Evolutionary conservation across 176 grass and related monocot genomes (phyloP).

Genomic region (Alopecurus myosuroides): DNA sequence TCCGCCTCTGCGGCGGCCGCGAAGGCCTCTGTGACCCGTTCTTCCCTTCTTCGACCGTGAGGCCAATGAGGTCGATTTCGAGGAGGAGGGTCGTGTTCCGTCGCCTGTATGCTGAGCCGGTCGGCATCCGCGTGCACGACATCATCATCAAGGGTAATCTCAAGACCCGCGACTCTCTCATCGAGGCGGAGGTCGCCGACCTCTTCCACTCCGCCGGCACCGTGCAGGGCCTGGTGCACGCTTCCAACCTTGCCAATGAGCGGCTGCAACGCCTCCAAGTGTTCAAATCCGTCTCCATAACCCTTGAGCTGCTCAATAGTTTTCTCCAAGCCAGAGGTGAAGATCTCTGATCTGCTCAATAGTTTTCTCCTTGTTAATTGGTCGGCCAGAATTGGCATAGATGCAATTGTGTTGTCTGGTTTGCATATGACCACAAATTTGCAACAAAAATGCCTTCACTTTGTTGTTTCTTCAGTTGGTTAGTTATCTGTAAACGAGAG

Average conservation of each 20-base stretch:
- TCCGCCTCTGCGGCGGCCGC: too few species aligned
- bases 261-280: constrained; percentile 47
- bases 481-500: not conserved
- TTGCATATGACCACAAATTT: not conserved
- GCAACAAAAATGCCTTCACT: not conserved
- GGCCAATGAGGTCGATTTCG: too few species aligned
- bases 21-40: too few species aligned
- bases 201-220: constrained; percentile 43
- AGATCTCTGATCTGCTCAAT: not conserved
- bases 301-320: constrained; percentile 50
- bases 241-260: constrained; percentile 31
- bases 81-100: constrained; percentile 24
- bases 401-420: not conserved
- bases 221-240: constrained; percentile 36
- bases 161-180: constrained; percentile 59
- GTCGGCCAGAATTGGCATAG: not conserved
- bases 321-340: constrained; percentile 68
- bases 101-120: constrained; percentile 27
- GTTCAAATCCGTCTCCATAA: constrained; percentile 61
- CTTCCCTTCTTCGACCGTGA: too few species aligned
- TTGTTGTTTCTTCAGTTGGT: not conserved
- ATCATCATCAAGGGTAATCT: constrained; percentile 58
- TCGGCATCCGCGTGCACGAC: constrained; percentile 55
- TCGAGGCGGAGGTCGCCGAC: constrained; percentile 72
- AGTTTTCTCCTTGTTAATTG: not conserved